These are phyloP conservation scores for Eutypella sp. DNA, from an alignment of 2,329 filamentous ascomycete species.

Conservation along the genomic window DNA sequence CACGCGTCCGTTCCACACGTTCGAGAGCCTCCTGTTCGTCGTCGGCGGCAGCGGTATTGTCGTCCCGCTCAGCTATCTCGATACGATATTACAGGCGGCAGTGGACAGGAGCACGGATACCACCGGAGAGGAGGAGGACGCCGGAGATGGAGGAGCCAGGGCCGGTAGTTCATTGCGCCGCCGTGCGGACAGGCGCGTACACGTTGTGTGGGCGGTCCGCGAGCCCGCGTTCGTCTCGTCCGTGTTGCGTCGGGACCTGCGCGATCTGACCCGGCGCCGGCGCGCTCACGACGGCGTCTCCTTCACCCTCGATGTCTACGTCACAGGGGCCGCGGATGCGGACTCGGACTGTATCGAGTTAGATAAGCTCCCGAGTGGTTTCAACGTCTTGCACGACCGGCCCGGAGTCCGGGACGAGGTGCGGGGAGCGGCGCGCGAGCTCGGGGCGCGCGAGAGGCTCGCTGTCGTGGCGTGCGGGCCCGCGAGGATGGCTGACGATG, in stretches of 20 bases:
- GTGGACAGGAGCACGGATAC: conserved; percentile 11
- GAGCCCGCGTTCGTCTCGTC: conserved; percentile 33
- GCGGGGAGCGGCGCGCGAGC: conserved; percentile 16
- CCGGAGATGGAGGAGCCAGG: too few relatives aligned
- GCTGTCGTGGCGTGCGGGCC: conserved; percentile 42
- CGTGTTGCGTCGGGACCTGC: conserved; percentile 29
- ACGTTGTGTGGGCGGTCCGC: conserved; percentile 39
- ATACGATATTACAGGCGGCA: conserved; percentile 16
- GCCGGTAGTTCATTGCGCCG: too few relatives aligned
- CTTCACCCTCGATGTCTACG: conserved; percentile 33
- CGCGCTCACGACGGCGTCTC: conserved; percentile 22
- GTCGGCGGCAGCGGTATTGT: conserved; percentile 42
- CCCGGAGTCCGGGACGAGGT: conserved; percentile 31
- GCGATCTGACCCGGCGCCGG: conserved; percentile 16
- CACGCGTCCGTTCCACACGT: conserved; percentile 32
- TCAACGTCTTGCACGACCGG: conserved; percentile 21
- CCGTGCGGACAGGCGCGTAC: too few relatives aligned
- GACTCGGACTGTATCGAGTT: neutral
- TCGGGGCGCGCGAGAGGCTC: conserved; percentile 19
- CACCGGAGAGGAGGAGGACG: too few relatives aligned
- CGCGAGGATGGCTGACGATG: conserved; percentile 39
- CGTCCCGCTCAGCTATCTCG: conserved; percentile 35
- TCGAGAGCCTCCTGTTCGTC: conserved; percentile 36
- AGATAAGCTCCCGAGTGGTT: conserved; percentile 7
- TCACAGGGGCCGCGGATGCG: conserved; percentile 19